A percentile compares a stretch with the other conserved stretches of the same genome.
phyloP scores from a whole-genome alignment of 2,329 filamentous ascomycete species.

The Colletotrichum sp. region DNA sequence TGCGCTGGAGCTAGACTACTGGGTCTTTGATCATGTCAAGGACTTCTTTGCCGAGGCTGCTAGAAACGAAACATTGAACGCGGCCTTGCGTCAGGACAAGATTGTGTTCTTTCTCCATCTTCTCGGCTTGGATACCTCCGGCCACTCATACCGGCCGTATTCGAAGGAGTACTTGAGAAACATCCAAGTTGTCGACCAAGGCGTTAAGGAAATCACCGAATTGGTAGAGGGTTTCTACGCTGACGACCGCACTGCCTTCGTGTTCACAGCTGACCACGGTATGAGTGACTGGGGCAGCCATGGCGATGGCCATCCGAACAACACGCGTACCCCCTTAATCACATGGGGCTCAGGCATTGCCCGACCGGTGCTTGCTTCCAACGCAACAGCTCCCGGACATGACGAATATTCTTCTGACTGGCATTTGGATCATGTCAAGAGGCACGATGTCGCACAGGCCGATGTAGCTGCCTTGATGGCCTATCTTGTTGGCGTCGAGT shows the following conservation, averaged over 20 bases:
- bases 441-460: slow-evolving; percentile 92
- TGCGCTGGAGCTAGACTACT: slow-evolving; percentile 81
- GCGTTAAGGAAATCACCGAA: slow-evolving; percentile 82
- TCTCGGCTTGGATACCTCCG: slow-evolving; percentile 88
- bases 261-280: slow-evolving; percentile 97
- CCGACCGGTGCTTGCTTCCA: slow-evolving; percentile 65
- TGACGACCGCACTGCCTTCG: slow-evolving; percentile 86
- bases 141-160: slow-evolving; percentile 86
- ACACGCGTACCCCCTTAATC: slow-evolving; percentile 92
- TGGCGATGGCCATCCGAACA: slow-evolving; percentile 96
- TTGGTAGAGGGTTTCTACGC: slow-evolving; percentile 86
- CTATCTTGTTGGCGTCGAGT: slow-evolving; percentile 85
- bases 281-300: slow-evolving; percentile 99
- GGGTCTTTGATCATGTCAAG: slow-evolving; percentile 96
- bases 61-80: slow-evolving; percentile 76
- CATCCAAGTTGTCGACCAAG: slow-evolving; percentile 91
- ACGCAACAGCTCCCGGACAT: slow-evolving; percentile 75
- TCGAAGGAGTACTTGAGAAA: slow-evolving; percentile 96
- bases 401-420: slow-evolving; percentile 93
- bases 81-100: slow-evolving; percentile 79
- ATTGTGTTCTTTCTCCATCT: slow-evolving; percentile 95
- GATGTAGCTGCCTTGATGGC: slow-evolving; percentile 97
- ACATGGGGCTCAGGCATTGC: slow-evolving; percentile 93
- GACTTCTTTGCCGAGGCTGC: slow-evolving; percentile 82
- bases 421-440: slow-evolving; percentile 78